Percentiles rank a stretch among this genome's conserved stretches.
Evolutionary conservation across 495 filamentous ascomycete species (phyloP).

Genomic region (Penicillium parvum): DNA sequence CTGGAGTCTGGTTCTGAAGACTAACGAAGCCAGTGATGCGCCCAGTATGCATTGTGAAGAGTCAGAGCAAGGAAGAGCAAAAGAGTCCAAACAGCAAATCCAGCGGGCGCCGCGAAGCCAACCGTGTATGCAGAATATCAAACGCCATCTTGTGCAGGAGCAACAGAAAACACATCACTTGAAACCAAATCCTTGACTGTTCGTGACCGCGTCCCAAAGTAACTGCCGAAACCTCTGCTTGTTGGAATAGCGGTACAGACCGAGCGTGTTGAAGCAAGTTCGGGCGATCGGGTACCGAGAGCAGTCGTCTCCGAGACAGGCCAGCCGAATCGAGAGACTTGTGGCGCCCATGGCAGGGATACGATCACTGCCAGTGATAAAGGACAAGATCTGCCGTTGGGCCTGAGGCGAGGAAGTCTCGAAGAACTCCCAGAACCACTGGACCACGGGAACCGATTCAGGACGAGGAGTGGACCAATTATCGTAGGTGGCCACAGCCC

Average conservation of each 20-base stretch:
- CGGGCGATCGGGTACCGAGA: constrained; percentile 77
- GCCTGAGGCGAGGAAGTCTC: constrained; percentile 56
- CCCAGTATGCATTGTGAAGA: not conserved
- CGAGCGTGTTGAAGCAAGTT: constrained; percentile 87
- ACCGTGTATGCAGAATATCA: constrained; percentile 9
- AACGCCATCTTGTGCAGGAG: not conserved
- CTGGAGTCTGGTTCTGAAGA: not conserved
- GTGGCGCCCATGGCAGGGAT: constrained; percentile 90
- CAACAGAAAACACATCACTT: constrained; percentile 48
- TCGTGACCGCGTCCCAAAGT: constrained; percentile 82
- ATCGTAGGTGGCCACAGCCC: constrained; percentile 77
- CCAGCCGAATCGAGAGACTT: constrained; percentile 68
- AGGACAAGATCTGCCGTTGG: constrained; percentile 76
- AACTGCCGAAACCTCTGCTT: constrained; percentile 61
- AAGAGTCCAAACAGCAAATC: constrained; percentile 2
- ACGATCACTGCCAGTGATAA: constrained; percentile 91
- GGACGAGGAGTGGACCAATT: constrained; percentile 56
- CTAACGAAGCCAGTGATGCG: not conserved
- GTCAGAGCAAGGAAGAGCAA: not conserved
- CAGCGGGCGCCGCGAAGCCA: not conserved
- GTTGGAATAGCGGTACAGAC: constrained; percentile 67
- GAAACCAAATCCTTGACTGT: constrained; percentile 92
- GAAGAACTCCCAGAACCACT: constrained; percentile 90
- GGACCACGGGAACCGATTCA: constrained; percentile 61
- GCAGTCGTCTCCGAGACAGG: constrained; percentile 70